Evolutionary conservation across 1,139 yeast species (phyloP).

Genomic region (Taphrina communis): DNA sequence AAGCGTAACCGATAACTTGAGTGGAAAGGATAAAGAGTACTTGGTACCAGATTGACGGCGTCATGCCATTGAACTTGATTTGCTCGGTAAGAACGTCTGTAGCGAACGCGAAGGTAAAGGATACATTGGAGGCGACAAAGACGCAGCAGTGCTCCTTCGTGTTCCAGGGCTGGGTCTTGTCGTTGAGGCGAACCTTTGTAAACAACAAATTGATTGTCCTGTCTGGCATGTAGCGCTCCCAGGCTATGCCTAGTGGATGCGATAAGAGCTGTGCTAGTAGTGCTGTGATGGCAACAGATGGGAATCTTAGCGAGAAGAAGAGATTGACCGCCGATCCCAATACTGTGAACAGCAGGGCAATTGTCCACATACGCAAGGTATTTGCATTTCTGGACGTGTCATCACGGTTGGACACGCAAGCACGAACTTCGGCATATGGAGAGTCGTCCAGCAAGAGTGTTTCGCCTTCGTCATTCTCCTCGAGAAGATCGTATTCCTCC

Average conservation of each 20-base stretch:
- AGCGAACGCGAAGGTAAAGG: conserved; percentile 62
- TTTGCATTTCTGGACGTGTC: conserved; percentile 63
- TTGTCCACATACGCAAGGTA: conserved; percentile 51
- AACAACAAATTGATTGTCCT: conserved; percentile 6
- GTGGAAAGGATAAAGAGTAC: conserved; percentile 48
- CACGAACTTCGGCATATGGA: conserved; percentile 56
- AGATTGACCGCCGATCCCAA: conserved; percentile 65
- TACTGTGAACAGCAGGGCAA: conserved; percentile 57
- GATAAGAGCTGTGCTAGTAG: conserved; percentile 61
- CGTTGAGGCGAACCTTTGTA: conserved; percentile 14
- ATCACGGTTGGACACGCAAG: conserved; percentile 68
- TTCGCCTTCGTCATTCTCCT: conserved; percentile 24
- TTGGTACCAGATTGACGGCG: conserved; percentile 40
- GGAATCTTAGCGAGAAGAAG: conserved; percentile 64
- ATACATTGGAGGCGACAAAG: conserved; percentile 49
- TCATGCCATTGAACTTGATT: conserved; percentile 53
- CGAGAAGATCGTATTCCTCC: conserved; percentile 29
- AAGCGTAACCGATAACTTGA: conserved; percentile 68
- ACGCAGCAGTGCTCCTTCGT: conserved; percentile 38
- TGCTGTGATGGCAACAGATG: conserved; percentile 61
- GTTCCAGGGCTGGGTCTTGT: conserved; percentile 30
- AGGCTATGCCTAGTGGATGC: conserved; percentile 54
- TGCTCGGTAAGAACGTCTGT: conserved; percentile 67
- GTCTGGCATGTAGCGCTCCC: conserved; percentile 58
- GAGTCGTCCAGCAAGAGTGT: conserved; percentile 35